Conservation (phyloP, 2,329 filamentous ascomycete species). For the Curvularia spicifera region DNA sequence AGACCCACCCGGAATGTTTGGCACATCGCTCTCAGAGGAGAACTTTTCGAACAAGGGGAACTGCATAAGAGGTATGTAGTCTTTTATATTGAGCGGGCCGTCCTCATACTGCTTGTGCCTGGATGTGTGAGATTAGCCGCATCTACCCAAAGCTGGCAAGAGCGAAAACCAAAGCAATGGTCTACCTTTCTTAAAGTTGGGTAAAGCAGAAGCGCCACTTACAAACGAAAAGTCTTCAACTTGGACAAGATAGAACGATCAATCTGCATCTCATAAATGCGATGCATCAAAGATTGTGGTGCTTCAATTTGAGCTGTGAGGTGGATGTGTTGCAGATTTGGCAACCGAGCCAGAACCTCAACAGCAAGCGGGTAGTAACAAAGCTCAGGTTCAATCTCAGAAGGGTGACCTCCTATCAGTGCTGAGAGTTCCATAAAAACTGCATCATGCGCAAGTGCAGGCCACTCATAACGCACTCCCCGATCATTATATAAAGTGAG, state of each 20-base stretch:
- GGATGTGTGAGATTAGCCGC: background rate
- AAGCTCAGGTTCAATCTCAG: slow-evolving; percentile 8
- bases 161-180: background rate
- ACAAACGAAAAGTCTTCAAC: slow-evolving; percentile 18
- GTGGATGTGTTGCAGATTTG: slow-evolving; percentile 9
- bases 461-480: slow-evolving; percentile 1
- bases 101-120: slow-evolving; percentile 14
- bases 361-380: slow-evolving; percentile 12
- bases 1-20: background rate
- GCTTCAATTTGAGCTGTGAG: slow-evolving; percentile 9
- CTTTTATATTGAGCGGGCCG: background rate
- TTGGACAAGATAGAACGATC: slow-evolving; percentile 4
- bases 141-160: background rate
- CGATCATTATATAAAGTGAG: slow-evolving; percentile 6
- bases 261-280: slow-evolving; percentile 9
- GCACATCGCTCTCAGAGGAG: slow-evolving; percentile 5
- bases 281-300: slow-evolving; percentile 9
- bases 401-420: background rate
- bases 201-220: background rate
- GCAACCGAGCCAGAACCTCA: slow-evolving; percentile 7
- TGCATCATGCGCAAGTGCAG: slow-evolving; percentile 3
- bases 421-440: slow-evolving; percentile 1
- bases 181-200: background rate
- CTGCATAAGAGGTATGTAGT: slow-evolving; percentile 10
- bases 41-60: slow-evolving; percentile 10